phyloP scores from a whole-genome alignment of 805 yeast genomes.

The Saccharomycopsis sp. region DNA sequence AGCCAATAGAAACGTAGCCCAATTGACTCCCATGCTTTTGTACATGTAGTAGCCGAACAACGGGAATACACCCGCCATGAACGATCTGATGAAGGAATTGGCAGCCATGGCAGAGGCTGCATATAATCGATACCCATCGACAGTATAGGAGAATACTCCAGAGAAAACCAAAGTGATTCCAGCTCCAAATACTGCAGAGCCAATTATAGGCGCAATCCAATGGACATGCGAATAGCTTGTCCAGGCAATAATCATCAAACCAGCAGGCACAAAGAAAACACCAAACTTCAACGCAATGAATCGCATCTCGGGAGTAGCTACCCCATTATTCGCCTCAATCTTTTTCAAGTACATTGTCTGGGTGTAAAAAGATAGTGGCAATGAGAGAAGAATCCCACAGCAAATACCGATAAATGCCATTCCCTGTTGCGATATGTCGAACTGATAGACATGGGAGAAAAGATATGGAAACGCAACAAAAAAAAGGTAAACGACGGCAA shows the following conservation, averaged over 20 bases:
- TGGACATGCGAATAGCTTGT: constrained; percentile 47
- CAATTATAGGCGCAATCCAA: constrained; percentile 61
- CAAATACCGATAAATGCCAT: constrained; percentile 53
- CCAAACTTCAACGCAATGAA: constrained; percentile 44
- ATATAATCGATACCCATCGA: constrained; percentile 61
- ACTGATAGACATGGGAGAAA: constrained; percentile 43
- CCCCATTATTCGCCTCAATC: constrained; percentile 41
- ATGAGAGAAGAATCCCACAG: constrained; percentile 46
- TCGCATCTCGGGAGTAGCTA: constrained; percentile 54
- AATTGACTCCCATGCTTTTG: constrained; percentile 51
- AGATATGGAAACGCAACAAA: constrained; percentile 53
- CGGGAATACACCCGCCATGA: constrained; percentile 66
- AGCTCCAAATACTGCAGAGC: constrained; percentile 53
- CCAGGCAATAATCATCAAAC: constrained; percentile 70
- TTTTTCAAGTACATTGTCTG: constrained; percentile 35
- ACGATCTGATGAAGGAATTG: constrained; percentile 59
- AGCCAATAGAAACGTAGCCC: constrained; percentile 64
- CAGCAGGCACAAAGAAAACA: constrained; percentile 49
- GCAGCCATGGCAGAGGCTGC: constrained; percentile 68
- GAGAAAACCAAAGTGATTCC: constrained; percentile 61
- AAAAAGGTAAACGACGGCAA: constrained; percentile 60
- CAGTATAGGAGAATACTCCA: constrained; percentile 58
- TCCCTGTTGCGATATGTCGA: constrained; percentile 43
- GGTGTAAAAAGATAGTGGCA: constrained; percentile 38
- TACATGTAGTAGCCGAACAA: constrained; percentile 56